Evolutionary conservation across 129 eudicot genomes (phyloP), one percentile per base, ranked within the genome.

Genomic region (Mikania micrantha): DNA sequence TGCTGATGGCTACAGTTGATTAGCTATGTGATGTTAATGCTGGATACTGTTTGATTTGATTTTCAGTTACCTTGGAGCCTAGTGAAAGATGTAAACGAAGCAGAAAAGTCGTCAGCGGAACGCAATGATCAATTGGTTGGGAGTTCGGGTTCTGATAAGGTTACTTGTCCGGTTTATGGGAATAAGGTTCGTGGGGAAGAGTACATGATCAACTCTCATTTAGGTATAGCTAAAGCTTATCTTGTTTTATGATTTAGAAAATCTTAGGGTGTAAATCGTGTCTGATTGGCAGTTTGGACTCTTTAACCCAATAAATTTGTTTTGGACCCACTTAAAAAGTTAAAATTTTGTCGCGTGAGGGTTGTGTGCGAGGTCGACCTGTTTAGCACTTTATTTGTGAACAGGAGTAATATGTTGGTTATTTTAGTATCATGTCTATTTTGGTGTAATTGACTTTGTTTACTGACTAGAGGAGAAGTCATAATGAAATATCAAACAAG

Each of bases 121-220:
- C 54, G 19, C 5, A 64, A 38, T 47, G 52, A 45, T 28, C 21
- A 31, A 38, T 48, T 50, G 47, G 64, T 7, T 32, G 78, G 25
- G 66, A 57, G 42, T 15, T 28, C 36, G 17, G 71, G 35, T 72
- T 56, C 66, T 9, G 86, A 71, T 36, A 85, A 64, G 82, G 95
- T 85, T 32, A 76, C 36, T 29, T 91, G 98, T 64, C 98, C 98
- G 1, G 94, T 91, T 59, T 91, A 96, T 47, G 87, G 82, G 16
- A 70, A 40, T 56, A 48, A 73, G 63, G 72, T 91, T 78, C 87
- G 81, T 8, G 87, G 85, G 4, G 87, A 77, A 65, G 82, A 88
- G 67, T 40, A 69, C 56, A 29, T 64, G 64, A 74, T 91, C 62
- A 91, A 91, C 74, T 88, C 96, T 63, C 98, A 91, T 80, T 52